Evolutionary conservation across 495 filamentous ascomycete genomes (phyloP), one percentile per base, ranked within the genome.

Genomic region (Neurospora pannonica): DNA sequence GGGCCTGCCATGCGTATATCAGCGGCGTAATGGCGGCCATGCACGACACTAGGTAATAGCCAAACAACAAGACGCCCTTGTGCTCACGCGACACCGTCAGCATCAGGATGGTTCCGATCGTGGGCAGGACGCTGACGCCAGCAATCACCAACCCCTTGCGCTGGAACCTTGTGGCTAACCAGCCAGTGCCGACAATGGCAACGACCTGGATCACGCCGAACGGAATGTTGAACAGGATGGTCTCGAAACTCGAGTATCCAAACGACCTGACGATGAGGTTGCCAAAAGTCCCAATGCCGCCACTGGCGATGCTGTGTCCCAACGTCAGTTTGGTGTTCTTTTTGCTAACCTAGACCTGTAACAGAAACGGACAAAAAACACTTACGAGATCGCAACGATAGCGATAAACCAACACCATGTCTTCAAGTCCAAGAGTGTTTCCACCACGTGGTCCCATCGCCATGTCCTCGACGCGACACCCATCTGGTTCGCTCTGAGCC

Each of bases 331-430:
- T 46, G 42, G 5, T 46, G 38, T 67, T n/a, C 62, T 72, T 48
- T 48, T 42, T 73, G 71, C 9, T 40, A 1, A 28, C 15, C 36
- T 69, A 8, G 21, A 24, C 36, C 60, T 21, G 5, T 11, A 70
- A 10, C 13, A 72, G 42, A 28, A 38, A 38, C 24, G 40, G 19
- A 24, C 42, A 38, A 19, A 17, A 42, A 42, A 4, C n/a, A 79
- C 81, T 38, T 69, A 82, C 80, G 83, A 86, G 28, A 85, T 85
- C 4, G 83, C 80, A 38, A 85, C 76, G 75, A 92, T 87, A 74
- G 90, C 78, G 4, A 86, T 79, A 76, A 92, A 91, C 90, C 90
- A 92, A 37, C 89, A 81, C 85, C 89, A 90, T 1, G 90, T 90
- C 82, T 93, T 93, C 13, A 88, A 71, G 76, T 93, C 91, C 24